Evolutionary conservation across 192 early-diverging fungal species (phyloP).

Genomic region (Backusella macrospora): DNA sequence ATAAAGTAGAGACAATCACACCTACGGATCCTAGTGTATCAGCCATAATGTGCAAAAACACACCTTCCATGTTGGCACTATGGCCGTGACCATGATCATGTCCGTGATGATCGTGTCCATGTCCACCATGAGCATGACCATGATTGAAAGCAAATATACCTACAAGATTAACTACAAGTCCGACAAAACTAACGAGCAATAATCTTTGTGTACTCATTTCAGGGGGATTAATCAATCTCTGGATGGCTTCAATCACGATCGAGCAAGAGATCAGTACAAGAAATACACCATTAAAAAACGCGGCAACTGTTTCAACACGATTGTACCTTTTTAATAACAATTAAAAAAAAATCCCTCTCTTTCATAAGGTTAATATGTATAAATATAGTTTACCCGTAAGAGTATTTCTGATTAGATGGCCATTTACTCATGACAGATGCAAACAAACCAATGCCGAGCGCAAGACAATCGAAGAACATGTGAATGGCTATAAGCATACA

Average conservation of each 20-base stretch:
- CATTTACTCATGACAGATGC: constrained; percentile 92
- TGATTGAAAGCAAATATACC: constrained; percentile 94
- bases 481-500: constrained; percentile 71
- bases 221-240: constrained; percentile 83
- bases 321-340: constrained; percentile 63
- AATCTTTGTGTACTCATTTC: constrained; percentile 85
- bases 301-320: constrained; percentile 89
- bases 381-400: constrained; percentile 62
- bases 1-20: constrained; percentile 90
- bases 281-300: constrained; percentile 92
- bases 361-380: neutral
- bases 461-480: constrained; percentile 98
- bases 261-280: constrained; percentile 86
- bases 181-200: constrained; percentile 86
- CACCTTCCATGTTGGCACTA: constrained; percentile 89
- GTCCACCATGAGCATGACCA: constrained; percentile 69
- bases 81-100: constrained; percentile 64
- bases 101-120: constrained; percentile 60
- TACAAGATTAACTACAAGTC: constrained; percentile 90
- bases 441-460: constrained; percentile 82
- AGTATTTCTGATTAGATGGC: constrained; percentile 78
- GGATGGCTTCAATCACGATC: constrained; percentile 91
- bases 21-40: constrained; percentile 96
- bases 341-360: neutral
- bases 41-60: constrained; percentile 93